These are phyloP conservation scores for Neofusicoccum laricinum DNA, from an alignment of 2,329 filamentous ascomycete species.

Conservation along the genomic window DNA sequence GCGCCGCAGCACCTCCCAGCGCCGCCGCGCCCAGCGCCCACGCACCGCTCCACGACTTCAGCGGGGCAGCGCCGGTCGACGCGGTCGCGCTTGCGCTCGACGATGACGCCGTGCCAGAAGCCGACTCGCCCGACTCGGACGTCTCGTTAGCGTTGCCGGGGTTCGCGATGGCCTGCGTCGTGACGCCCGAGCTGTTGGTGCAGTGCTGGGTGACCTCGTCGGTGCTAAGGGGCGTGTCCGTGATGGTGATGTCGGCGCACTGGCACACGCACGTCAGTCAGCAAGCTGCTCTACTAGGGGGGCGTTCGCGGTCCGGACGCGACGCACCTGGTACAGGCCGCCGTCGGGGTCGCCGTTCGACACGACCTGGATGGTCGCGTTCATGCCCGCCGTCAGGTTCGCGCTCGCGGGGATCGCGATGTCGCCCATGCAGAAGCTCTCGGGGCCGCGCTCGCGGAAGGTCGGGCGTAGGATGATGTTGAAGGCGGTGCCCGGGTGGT, in stretches of 20 bases:
- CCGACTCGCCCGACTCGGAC: slow-evolving; percentile 29
- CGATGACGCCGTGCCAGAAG: slow-evolving; percentile 10
- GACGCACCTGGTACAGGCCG: slow-evolving; percentile 62
- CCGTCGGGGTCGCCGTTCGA: slow-evolving; percentile 57
- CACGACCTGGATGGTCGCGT: slow-evolving; percentile 68
- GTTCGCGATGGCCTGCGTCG: slow-evolving; percentile 36
- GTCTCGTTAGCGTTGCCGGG: slow-evolving; percentile 51
- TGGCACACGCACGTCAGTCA: slow-evolving; percentile 27
- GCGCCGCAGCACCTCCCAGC: background rate
- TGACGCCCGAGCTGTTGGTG: slow-evolving; percentile 55
- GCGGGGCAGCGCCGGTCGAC: background rate
- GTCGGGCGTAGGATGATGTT: slow-evolving; percentile 65
- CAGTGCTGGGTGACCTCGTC: slow-evolving; percentile 50
- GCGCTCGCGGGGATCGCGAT: slow-evolving; percentile 53
- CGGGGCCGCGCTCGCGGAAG: slow-evolving; percentile 59
- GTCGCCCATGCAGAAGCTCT: slow-evolving; percentile 64
- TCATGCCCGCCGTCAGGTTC: slow-evolving; percentile 57
- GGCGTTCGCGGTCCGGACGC: background rate
- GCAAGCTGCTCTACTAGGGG: too few relatives aligned
- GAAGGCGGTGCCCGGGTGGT: slow-evolving; percentile 58
- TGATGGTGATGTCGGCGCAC: slow-evolving; percentile 74
- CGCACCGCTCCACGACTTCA: background rate
- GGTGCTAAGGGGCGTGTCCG: slow-evolving; percentile 47
- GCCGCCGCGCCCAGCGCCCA: background rate
- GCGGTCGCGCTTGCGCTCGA: slow-evolving; percentile 11